Percentiles rank a stretch among this genome's conserved stretches.
Conservation (phyloP, 768 basidiomycete genomes). For the Xerocomus brunneocitrinus region DNA sequence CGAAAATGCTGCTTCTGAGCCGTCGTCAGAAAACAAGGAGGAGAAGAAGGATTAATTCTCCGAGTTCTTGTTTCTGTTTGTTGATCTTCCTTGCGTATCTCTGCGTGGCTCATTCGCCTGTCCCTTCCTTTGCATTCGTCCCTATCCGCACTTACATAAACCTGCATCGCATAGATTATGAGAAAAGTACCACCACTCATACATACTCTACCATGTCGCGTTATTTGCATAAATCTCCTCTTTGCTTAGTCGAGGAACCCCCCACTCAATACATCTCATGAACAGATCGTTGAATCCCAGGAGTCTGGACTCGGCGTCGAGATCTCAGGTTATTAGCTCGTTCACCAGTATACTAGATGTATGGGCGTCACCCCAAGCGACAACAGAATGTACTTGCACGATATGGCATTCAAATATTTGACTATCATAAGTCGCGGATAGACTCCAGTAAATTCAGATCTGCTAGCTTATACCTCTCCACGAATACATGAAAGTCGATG, state of each 20-base stretch:
- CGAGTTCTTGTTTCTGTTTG: neutral
- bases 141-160: slow-evolving; percentile 4
- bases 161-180: slow-evolving; percentile 26
- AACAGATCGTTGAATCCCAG: neutral
- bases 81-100: slow-evolving; percentile 9
- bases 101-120: slow-evolving; percentile 11
- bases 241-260: slow-evolving; percentile 16
- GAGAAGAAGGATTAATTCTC: slow-evolving; percentile 80
- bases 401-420: too few species aligned
- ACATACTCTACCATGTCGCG: slow-evolving; percentile 19
- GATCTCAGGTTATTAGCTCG: too few species aligned
- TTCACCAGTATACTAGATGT: too few species aligned
- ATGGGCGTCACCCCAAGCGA: too few species aligned
- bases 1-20: slow-evolving; percentile 52
- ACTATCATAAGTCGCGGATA: too few species aligned
- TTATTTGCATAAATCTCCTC: slow-evolving; percentile 14
- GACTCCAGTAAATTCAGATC: slow-evolving; percentile 7
- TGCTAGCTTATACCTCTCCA: slow-evolving; percentile 17
- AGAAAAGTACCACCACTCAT: slow-evolving; percentile 28
- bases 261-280: slow-evolving; percentile 21
- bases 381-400: too few species aligned
- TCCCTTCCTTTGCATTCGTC: slow-evolving; percentile 25
- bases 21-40: slow-evolving; percentile 43
- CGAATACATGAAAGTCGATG: slow-evolving; percentile 19
- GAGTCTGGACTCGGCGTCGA: too few species aligned